Evolutionary conservation across 2,329 filamentous ascomycete genomes (phyloP).

Genomic region (Trichoderma koningiopsis): DNA sequence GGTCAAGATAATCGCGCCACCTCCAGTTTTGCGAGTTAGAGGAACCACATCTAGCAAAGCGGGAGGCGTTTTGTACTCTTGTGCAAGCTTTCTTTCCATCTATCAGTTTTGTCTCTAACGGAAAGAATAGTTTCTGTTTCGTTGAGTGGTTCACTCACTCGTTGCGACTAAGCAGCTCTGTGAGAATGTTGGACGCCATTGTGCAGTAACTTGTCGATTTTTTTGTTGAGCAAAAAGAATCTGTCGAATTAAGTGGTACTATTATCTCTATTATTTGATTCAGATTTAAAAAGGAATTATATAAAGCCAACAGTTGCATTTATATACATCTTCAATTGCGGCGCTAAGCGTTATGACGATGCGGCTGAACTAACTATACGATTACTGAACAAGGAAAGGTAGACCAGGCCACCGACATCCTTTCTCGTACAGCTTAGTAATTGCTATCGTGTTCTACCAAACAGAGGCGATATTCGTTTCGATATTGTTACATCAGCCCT

Average conservation of each 20-base stretch:
- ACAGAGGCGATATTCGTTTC: background rate
- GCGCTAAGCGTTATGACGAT: background rate
- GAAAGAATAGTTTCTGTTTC: background rate
- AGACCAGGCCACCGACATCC: background rate
- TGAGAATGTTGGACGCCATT: background rate
- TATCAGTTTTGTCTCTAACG: background rate
- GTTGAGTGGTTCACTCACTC: background rate
- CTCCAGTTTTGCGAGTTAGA: background rate
- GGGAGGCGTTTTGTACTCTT: background rate
- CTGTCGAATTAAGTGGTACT: too few species aligned
- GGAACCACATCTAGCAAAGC: background rate
- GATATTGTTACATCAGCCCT: background rate
- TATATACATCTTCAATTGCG: background rate
- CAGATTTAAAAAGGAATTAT: background rate
- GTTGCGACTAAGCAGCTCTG: slow-evolving; percentile 6
- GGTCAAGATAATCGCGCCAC: slow-evolving; percentile 4
- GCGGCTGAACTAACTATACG: background rate
- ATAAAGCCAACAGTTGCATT: background rate
- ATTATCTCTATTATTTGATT: background rate
- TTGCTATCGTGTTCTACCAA: background rate
- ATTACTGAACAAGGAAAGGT: background rate
- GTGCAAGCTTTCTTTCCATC: background rate
- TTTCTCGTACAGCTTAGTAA: background rate
- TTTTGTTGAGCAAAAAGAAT: background rate
- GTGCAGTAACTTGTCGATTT: background rate